Percentiles rank a stretch among this genome's conserved stretches.
These are phyloP conservation scores for Pestalotiopsis sp. DNA, from an alignment of 2,329 filamentous ascomycete species.

Conservation along the genomic window DNA sequence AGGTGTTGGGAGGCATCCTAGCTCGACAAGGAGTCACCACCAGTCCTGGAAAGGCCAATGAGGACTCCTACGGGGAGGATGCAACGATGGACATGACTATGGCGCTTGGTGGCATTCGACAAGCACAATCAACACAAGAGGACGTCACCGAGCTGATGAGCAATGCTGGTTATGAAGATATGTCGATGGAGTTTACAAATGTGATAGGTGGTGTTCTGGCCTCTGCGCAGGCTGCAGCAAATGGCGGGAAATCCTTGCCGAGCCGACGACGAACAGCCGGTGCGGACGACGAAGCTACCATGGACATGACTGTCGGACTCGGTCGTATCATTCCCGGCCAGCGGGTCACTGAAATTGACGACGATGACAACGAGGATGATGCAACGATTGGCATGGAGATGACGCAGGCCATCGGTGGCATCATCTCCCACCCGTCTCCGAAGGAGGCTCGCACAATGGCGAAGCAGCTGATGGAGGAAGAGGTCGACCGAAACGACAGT, in stretches of 20 bases:
- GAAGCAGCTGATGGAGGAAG: conserved; percentile 61
- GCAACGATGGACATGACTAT: conserved; percentile 86
- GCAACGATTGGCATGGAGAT: conserved; percentile 68
- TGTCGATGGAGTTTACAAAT: conserved; percentile 79
- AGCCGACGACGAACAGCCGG: conserved; percentile 26
- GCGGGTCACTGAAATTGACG: conserved; percentile 35
- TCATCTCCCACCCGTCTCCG: conserved; percentile 48
- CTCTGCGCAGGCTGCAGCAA: conserved; percentile 24
- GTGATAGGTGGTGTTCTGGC: conserved; percentile 60
- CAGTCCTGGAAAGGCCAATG: conserved; percentile 28
- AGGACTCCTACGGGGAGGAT: conserved; percentile 52
- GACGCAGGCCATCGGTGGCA: conserved; percentile 64
- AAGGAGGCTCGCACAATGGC: conserved; percentile 46
- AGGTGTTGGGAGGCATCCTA: conserved; percentile 78
- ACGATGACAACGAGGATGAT: conserved; percentile 31
- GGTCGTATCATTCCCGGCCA: conserved; percentile 54
- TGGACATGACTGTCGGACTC: conserved; percentile 66
- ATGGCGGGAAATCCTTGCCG: conserved; percentile 28
- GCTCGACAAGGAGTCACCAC: conserved; percentile 37
- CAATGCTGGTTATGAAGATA: conserved; percentile 59
- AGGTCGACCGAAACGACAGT: conserved; percentile 51
- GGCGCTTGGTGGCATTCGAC: conserved; percentile 71
- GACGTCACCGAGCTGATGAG: conserved; percentile 37
- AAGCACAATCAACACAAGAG: conserved; percentile 27
- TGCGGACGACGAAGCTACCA: conserved; percentile 52